Evolutionary conservation across 2,329 filamentous ascomycete genomes (phyloP).

Genomic region (Beauveria bassiana): DNA sequence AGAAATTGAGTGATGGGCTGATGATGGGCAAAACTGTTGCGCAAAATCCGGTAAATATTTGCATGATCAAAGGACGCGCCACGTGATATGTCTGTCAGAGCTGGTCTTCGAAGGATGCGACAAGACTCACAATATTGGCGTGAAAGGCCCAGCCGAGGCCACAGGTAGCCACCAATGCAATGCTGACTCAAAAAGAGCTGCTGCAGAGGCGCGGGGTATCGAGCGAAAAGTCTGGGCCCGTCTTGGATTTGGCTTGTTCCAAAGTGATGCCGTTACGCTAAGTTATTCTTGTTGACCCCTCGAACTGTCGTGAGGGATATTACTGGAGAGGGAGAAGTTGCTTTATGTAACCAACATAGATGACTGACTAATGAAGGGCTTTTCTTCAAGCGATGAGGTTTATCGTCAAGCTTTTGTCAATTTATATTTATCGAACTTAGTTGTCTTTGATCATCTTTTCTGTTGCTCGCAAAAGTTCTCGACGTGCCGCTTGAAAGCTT

Average conservation of each 20-base stretch:
- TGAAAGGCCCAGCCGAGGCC: neutral
- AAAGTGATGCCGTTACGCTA: neutral
- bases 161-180: neutral
- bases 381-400: neutral
- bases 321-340: no score
- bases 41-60: neutral
- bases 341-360: no score
- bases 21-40: neutral
- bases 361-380: no score
- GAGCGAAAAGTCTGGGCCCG: neutral
- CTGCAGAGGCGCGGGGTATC: neutral
- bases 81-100: neutral
- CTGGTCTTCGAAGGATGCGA: neutral
- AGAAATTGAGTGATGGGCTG: neutral
- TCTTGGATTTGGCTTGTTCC: neutral
- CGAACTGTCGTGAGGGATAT: no score
- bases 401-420: neutral
- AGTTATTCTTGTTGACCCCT: neutral
- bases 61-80: neutral
- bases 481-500: conserved; percentile 12
- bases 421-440: neutral
- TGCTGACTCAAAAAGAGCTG: neutral
- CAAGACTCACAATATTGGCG: neutral
- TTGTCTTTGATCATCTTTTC: neutral
- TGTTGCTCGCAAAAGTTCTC: neutral